Base-by-base conservation (phyloP, 768 basidiomycete genomes). In the Fistulinella prunicolor region DNA sequence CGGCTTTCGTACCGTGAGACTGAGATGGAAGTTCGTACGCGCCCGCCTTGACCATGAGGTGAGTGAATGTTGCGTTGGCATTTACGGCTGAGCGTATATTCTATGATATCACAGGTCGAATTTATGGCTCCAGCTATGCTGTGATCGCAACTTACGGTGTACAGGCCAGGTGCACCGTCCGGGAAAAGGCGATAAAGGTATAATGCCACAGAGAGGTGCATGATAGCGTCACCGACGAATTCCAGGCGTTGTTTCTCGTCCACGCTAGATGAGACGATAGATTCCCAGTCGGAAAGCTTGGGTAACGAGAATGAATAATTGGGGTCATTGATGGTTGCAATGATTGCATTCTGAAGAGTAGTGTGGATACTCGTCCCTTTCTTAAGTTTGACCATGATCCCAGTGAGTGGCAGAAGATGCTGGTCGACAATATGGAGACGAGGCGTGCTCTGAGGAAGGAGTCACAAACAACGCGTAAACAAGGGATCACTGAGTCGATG, bases 171-270 rank as follows among this genome's bases (percentile, higher is more conserved):
- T 12, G 57, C 46, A 44, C 58, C 68, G 14, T 66, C 21, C n/a
- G 68, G 67, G 46, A 62, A 60, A 39, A 61, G 51, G 16, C 57
- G 58, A 47, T 70, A 73, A 2, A 79, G 65, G 46, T 66, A 65
- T 36, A 69, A 63, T 10, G 72, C 70, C 16, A 77, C 60, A 24
- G 66, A 61, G 47, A 72, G 68, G 50, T 73, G 68, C 66, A 78
- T 75, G 44, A 74, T 60, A 23, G 73, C 70, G 46, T 77, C 76
- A 5, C 76, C 77, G 12, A 77, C 53, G 55, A 75, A 77, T 55
- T 78, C 77, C 38, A 76, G 47, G 22, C 74, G 66, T 29, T 77
- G 71, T 56, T 69, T 68, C 55, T 68, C 66, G 22, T 49, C 48
- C 14, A 34, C 41, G 13, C 53, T 59, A 38, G 57, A 67, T 4